These are phyloP conservation scores for Diaporthe longicolla DNA, from an alignment of 2,329 filamentous ascomycete species.

Conservation along the genomic window DNA sequence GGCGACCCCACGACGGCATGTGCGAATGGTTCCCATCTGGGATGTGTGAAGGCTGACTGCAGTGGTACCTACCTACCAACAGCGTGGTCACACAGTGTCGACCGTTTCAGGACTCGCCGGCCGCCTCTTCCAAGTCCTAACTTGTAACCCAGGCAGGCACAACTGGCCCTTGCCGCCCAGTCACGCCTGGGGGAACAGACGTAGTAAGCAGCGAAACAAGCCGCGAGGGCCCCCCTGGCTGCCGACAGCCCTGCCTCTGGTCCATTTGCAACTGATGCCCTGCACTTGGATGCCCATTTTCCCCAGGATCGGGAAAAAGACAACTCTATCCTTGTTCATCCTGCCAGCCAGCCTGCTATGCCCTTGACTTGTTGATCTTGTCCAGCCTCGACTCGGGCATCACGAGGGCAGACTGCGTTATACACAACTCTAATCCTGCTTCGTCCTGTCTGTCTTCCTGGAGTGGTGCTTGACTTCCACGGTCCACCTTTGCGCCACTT, in stretches of 20 bases:
- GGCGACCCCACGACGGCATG: not conserved
- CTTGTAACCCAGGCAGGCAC: no score
- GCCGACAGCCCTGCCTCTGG: slow-evolving; percentile 7
- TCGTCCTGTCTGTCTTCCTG: not conserved
- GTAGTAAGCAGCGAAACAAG: not conserved
- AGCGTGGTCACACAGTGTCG: not conserved
- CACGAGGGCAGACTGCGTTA: slow-evolving; percentile 15
- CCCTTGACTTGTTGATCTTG: slow-evolving; percentile 1
- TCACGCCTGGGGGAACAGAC: not conserved
- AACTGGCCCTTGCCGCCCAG: no score
- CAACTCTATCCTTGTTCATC: slow-evolving; percentile 23
- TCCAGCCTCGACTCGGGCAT: slow-evolving; percentile 22
- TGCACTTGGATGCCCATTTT: not conserved
- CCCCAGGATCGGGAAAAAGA: slow-evolving; percentile 24
- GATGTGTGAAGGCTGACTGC: not conserved
- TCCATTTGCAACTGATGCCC: slow-evolving; percentile 1
- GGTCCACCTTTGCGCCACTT: slow-evolving; percentile 29
- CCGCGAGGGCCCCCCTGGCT: not conserved
- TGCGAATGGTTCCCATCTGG: not conserved
- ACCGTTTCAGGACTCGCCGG: slow-evolving; percentile 29
- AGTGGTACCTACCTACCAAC: not conserved
- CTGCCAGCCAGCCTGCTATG: slow-evolving; percentile 6
- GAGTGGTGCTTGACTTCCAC: not conserved
- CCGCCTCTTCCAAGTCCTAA: not conserved
- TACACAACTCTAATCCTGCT: slow-evolving; percentile 17